phyloP scores from a whole-genome alignment of 176 grass and related monocot genomes.

The Juncus inflexus region DNA sequence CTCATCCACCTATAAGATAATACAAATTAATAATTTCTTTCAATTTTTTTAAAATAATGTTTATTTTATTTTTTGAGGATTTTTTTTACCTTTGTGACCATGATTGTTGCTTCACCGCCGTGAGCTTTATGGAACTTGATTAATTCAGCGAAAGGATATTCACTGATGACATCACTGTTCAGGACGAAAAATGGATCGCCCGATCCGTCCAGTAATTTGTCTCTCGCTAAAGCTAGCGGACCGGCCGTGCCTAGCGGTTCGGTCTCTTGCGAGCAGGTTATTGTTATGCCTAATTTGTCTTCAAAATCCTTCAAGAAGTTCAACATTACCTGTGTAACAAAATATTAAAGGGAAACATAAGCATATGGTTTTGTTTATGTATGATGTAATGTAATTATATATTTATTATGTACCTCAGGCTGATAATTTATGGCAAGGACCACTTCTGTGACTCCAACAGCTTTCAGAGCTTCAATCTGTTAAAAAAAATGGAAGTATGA shows the following conservation, averaged over 20 bases:
- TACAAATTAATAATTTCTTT: background rate
- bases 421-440: constrained; percentile 90
- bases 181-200: constrained; percentile 85
- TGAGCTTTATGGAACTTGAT: constrained; percentile 76
- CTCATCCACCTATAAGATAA: constrained; percentile 50
- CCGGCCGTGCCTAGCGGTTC: constrained; percentile 78
- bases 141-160: constrained; percentile 74
- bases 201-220: constrained; percentile 58
- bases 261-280: constrained; percentile 83
- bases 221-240: constrained; percentile 57
- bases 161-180: constrained; percentile 86
- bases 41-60: background rate
- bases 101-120: constrained; percentile 73
- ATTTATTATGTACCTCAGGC: constrained; percentile 54
- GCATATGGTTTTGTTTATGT: background rate
- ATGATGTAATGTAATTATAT: constrained; percentile 1
- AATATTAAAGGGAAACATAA: constrained; percentile 3
- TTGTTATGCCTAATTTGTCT: constrained; percentile 75
- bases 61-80: background rate
- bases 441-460: constrained; percentile 84
- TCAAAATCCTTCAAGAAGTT: constrained; percentile 89
- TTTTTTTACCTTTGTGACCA: constrained; percentile 69
- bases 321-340: constrained; percentile 57
- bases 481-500: background rate
- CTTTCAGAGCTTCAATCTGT: constrained; percentile 87